Evolutionary conservation across 352 stramenopile species (phyloP), one percentile per base, ranked within the genome.

Genomic region (Pythium scleroteichum): DNA sequence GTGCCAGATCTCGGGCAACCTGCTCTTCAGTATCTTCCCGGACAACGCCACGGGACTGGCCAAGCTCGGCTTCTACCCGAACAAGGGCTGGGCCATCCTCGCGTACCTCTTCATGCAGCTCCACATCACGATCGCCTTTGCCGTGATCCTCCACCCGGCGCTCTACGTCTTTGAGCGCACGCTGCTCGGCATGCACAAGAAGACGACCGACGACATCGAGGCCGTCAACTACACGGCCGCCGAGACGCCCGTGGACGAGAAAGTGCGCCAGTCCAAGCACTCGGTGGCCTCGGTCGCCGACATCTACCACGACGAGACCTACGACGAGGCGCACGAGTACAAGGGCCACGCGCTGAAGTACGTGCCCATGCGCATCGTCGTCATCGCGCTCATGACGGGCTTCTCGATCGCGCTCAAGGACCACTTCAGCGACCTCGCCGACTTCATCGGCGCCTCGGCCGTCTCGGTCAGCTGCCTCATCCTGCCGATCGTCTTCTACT

Each of bases 401-500:
- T 44, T 62, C 6, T 38, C 72, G n/a, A 58, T 77, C 19, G 24
- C 58, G 16, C 51, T 74, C 27, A 61, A 72, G 63, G 69, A 90
- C 53, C 71, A 87, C 48, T 87, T 91, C 33, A 52, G 75, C n/a
- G 81, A 87, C 49, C 79, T 91, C 45, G 68, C 71, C 13, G 81
- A 91, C 55, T 88, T 91, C 39, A 68, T 87, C 29, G 81, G 81
- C 24, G 78, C 81, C 13, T 91, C 71, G 55, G 65, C 66, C 46
- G 75, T 86, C 20, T 73, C 79, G 7, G 65, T 84, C 46, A 71
- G 71, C 40, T 88, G 77, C 64, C 83, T 88, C 44, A 79, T 88
- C 45, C 53, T 91, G 48, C 81, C 81, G 8, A 82, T 86, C 50
- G 62, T 82, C 38, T 88, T 91, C 67, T 91, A 88, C 74, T 59